phyloP scores from a whole-genome alignment of 2,329 filamentous ascomycete species.

The Exophiala sideris region DNA sequence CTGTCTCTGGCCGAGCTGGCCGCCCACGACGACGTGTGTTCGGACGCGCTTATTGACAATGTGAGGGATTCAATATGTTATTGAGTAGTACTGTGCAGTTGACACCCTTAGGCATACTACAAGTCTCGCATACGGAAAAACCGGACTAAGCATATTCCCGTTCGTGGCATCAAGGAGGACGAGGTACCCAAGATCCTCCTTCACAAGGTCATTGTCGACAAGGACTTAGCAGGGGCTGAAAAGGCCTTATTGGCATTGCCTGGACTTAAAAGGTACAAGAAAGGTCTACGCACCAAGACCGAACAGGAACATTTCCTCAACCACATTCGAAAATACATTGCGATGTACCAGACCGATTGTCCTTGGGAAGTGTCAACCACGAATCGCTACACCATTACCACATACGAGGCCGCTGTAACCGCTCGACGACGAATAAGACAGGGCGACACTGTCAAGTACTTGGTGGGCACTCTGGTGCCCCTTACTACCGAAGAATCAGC shows the following conservation, averaged over 20 bases:
- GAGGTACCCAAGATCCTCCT: slow-evolving; percentile 60
- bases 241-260: slow-evolving; percentile 67
- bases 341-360: slow-evolving; percentile 89
- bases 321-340: slow-evolving; percentile 85
- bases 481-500: slow-evolving; percentile 91
- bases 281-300: slow-evolving; percentile 65
- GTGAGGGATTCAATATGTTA: slow-evolving; percentile 54
- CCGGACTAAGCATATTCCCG: slow-evolving; percentile 77
- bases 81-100: slow-evolving; percentile 11
- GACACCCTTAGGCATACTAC: slow-evolving; percentile 70
- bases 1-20: slow-evolving; percentile 84
- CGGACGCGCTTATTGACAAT: slow-evolving; percentile 91
- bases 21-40: slow-evolving; percentile 91
- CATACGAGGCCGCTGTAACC: slow-evolving; percentile 82
- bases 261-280: slow-evolving; percentile 69
- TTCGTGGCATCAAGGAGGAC: slow-evolving; percentile 70
- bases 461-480: slow-evolving; percentile 84
- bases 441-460: slow-evolving; percentile 84
- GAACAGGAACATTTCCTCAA: slow-evolving; percentile 83
- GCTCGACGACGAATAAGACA: slow-evolving; percentile 75
- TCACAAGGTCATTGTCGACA: slow-evolving; percentile 67
- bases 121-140: slow-evolving; percentile 98
- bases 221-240: slow-evolving; percentile 69
- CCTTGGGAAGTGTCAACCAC: slow-evolving; percentile 92
- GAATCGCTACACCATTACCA: slow-evolving; percentile 89